These are phyloP conservation scores for Fusarium robinianum DNA, from an alignment of 2,329 filamentous ascomycete genomes.

Conservation along the genomic window DNA sequence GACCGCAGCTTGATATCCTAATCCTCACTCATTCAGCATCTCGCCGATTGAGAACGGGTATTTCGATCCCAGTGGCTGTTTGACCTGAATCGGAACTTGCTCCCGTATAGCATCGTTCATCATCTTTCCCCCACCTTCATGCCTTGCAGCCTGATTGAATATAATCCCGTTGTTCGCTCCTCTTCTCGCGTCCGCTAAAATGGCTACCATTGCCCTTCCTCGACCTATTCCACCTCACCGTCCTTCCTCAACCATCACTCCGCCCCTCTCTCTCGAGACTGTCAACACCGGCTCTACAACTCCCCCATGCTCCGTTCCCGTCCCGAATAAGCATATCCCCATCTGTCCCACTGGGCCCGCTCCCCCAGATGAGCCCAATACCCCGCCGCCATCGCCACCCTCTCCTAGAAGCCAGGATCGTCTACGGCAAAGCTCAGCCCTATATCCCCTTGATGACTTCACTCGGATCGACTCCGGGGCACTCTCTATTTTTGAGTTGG, in stretches of 20 bases:
- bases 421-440: slow-evolving; percentile 66
- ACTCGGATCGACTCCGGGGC: slow-evolving; percentile 54
- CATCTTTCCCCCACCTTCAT: too few relatives aligned
- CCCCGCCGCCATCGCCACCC: slow-evolving; percentile 68
- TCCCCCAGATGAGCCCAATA: slow-evolving; percentile 56
- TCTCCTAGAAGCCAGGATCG: slow-evolving; percentile 64
- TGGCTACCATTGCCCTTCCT: slow-evolving; percentile 61
- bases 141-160: slow-evolving; percentile 9
- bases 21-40: slow-evolving; percentile 21
- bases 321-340: slow-evolving; percentile 92
- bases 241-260: slow-evolving; percentile 49
- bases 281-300: slow-evolving; percentile 31
- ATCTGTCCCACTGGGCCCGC: slow-evolving; percentile 80
- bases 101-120: slow-evolving; percentile 23
- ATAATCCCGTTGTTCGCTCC: slow-evolving; percentile 12
- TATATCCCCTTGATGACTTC: slow-evolving; percentile 74
- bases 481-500: slow-evolving; percentile 73
- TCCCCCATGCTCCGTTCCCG: slow-evolving; percentile 46
- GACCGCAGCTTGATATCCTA: slow-evolving; percentile 17
- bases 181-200: slow-evolving; percentile 34
- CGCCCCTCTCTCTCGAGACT: slow-evolving; percentile 47
- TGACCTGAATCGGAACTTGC: slow-evolving; percentile 13
- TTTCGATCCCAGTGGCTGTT: slow-evolving; percentile 18
- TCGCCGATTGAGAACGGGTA: slow-evolving; percentile 21
- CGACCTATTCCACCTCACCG: slow-evolving; percentile 53